These are phyloP conservation scores for Penicillium olsonii DNA, from an alignment of 2,329 filamentous ascomycete species.

Conservation along the genomic window DNA sequence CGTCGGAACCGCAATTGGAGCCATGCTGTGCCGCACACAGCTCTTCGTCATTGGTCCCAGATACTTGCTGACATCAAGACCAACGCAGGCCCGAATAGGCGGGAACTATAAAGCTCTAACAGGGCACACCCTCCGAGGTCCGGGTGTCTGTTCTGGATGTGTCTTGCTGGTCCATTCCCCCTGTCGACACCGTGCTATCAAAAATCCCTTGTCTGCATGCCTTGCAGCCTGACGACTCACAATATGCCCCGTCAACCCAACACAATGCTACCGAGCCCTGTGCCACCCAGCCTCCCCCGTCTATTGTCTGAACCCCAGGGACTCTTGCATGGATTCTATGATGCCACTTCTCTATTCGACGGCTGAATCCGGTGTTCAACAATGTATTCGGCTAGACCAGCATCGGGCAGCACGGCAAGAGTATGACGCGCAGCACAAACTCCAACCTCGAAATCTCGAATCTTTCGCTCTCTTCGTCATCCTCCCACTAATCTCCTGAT, in stretches of 20 bases:
- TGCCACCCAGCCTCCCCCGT: constrained; percentile 12
- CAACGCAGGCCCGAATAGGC: constrained; percentile 10
- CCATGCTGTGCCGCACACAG: constrained; percentile 1
- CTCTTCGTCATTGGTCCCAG: constrained; percentile 22
- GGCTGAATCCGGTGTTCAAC: neutral
- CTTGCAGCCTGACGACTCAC: constrained; percentile 25
- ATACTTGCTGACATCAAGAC: constrained; percentile 18
- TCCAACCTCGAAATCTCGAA: constrained; percentile 4
- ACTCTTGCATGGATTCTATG: neutral
- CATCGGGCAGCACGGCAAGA: constrained; percentile 20
- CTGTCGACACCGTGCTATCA: constrained; percentile 10
- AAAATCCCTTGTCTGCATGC: constrained; percentile 18
- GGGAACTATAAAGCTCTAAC: constrained; percentile 3
- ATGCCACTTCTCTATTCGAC: neutral
- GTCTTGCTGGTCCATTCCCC: neutral
- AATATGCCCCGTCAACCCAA: constrained; percentile 23
- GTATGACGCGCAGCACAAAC: constrained; percentile 21
- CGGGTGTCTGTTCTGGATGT: constrained; percentile 5
- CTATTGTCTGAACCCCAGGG: neutral
- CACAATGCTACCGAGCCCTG: constrained; percentile 21
- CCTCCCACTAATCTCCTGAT: constrained; percentile 15
- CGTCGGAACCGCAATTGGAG: constrained; percentile 14
- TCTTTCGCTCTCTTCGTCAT: constrained; percentile 12
- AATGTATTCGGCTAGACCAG: constrained; percentile 3
- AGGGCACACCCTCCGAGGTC: constrained; percentile 15